Conservation (phyloP, 805 yeast genomes). For the Cyberlindnera sargentensis region DNA sequence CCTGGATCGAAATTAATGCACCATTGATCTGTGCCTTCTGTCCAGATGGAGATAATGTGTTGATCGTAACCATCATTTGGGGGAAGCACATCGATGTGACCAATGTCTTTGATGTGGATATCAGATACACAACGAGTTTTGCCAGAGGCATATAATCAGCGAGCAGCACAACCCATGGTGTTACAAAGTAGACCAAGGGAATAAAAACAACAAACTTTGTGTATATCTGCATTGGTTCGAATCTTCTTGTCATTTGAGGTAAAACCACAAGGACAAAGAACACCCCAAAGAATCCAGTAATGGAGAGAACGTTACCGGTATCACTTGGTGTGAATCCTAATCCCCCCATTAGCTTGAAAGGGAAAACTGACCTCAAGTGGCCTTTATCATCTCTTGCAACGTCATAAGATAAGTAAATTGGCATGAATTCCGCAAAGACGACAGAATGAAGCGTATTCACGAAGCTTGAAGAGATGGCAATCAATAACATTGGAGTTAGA, state of each 20-base stretch:
- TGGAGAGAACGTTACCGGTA: conserved; percentile 16
- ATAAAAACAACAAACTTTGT: conserved; percentile 9
- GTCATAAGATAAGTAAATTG: conserved; percentile 11
- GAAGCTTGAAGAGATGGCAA: conserved; percentile 7
- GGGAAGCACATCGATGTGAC: conserved; percentile 6
- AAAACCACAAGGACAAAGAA: conserved; percentile 12
- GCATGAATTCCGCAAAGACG: conserved; percentile 11
- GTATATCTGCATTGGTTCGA: conserved; percentile 15
- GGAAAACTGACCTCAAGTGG: conserved; percentile 10
- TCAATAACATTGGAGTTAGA: conserved; percentile 4
- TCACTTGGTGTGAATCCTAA: conserved; percentile 14
- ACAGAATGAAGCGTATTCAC: conserved; percentile 7
- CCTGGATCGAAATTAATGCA: conserved; percentile 6
- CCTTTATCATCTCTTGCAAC: conserved; percentile 11
- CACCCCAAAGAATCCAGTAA: conserved; percentile 17
- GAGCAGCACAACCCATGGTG: conserved; percentile 15
- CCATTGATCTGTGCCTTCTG: conserved; percentile 13
- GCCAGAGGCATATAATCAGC: conserved; percentile 7
- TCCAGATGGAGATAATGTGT: conserved; percentile 10
- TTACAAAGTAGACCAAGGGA: conserved; percentile 13
- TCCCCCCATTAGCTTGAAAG: conserved; percentile 18
- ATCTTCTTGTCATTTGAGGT: conserved; percentile 18
- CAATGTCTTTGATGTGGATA: conserved; percentile 6
- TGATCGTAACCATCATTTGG: conserved; percentile 11
- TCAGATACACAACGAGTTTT: conserved; percentile 3